A percentile compares a stretch with the other conserved stretches of the same genome.
phyloP scores from a whole-genome alignment of 768 basidiomycete genomes.

The Naematelia aurantialba region DNA sequence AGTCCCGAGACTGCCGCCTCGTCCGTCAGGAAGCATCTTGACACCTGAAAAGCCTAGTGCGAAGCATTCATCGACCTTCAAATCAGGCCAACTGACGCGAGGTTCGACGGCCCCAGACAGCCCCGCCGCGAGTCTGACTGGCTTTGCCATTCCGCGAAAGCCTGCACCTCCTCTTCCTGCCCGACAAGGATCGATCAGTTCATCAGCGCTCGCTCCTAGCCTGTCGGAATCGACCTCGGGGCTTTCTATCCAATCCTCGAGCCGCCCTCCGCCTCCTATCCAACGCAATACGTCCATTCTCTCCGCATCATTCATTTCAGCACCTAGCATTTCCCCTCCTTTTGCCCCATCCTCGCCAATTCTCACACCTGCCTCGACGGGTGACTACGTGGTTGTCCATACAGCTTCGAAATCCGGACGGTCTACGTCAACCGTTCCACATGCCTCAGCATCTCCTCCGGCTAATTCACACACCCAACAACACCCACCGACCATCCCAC shows the following conservation, averaged over 20 bases:
- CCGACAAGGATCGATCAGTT: not conserved
- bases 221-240: not conserved
- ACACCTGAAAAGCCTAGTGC: not conserved
- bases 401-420: constrained; percentile 6
- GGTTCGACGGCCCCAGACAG: not conserved
- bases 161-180: constrained; percentile 2
- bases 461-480: not conserved
- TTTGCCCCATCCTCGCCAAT: constrained; percentile 10
- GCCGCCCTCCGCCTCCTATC: not conserved
- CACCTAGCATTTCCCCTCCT: not conserved
- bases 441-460: not conserved
- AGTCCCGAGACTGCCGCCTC: not conserved
- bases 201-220: not conserved
- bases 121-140: not conserved
- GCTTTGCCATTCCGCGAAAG: not conserved
- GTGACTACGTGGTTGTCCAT: constrained; percentile 34
- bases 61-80: too few species aligned
- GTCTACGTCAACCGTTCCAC: not conserved
- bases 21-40: not conserved
- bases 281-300: not conserved
- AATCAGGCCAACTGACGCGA: not conserved
- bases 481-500: constrained; percentile 6
- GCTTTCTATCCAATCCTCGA: too few species aligned
- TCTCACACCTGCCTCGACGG: constrained; percentile 32
- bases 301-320: not conserved